Evolutionary conservation across 768 basidiomycete species (phyloP).

Genomic region (Lactarius hengduanensis): DNA sequence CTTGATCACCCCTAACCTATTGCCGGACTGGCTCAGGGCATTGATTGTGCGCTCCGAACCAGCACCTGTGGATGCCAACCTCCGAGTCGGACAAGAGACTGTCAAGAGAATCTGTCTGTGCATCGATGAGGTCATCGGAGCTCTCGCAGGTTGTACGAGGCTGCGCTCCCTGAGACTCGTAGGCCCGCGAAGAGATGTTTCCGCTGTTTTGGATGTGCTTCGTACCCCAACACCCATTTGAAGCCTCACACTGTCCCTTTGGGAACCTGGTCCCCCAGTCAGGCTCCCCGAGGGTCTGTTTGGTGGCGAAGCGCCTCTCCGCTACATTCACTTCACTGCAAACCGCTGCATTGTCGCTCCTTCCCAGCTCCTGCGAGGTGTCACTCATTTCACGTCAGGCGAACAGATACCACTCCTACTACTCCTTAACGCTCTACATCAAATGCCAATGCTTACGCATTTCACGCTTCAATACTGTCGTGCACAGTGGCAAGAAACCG

Average conservation of each 20-base stretch:
- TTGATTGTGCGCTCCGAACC: slow-evolving; percentile 18
- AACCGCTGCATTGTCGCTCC: slow-evolving; percentile 14
- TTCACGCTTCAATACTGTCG: slow-evolving; percentile 19
- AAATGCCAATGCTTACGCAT: slow-evolving; percentile 17
- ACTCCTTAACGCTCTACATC: slow-evolving; percentile 16
- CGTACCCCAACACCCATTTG: slow-evolving; percentile 5
- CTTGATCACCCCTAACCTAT: slow-evolving; percentile 17
- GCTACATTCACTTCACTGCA: slow-evolving; percentile 14
- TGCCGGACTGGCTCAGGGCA: slow-evolving; percentile 11
- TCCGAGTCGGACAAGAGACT: slow-evolving; percentile 11
- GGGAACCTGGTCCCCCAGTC: slow-evolving; percentile 14
- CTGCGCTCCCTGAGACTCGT: slow-evolving; percentile 19
- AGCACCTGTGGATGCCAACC: slow-evolving; percentile 15
- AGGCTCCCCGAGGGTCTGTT: slow-evolving; percentile 16
- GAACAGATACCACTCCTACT: slow-evolving; percentile 11
- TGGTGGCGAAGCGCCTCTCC: slow-evolving; percentile 19
- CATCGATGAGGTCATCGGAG: slow-evolving; percentile 15
- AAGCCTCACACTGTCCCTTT: slow-evolving; percentile 17
- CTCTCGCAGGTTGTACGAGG: slow-evolving; percentile 18
- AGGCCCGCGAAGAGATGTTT: slow-evolving; percentile 11
- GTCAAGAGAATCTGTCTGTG: slow-evolving; percentile 6
- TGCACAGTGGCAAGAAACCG: slow-evolving; percentile 6
- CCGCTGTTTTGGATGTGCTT: slow-evolving; percentile 11
- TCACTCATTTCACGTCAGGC: slow-evolving; percentile 24
- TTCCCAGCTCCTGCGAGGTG: slow-evolving; percentile 13